These are phyloP conservation scores for Pinus albicaulis DNA, from an alignment of 75 land plant genomes.

Conservation along the genomic window DNA sequence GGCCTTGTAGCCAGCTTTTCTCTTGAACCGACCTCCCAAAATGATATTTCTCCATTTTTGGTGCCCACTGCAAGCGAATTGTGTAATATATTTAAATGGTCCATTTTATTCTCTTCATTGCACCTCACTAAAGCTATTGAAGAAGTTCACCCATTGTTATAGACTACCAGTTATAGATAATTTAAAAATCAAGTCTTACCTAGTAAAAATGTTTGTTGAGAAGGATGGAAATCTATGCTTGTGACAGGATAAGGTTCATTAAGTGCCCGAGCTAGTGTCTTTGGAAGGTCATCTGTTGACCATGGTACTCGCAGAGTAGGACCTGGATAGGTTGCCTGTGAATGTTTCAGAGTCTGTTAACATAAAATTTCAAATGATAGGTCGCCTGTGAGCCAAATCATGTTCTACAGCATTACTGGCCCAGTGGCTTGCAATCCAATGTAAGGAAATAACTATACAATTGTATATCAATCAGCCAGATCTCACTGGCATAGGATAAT, in stretches of 20 bases:
- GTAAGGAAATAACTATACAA: not conserved
- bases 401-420: not conserved
- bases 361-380: no score
- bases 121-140: conserved; percentile 4
- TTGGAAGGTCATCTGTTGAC: conserved; percentile 74
- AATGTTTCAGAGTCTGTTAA: no score
- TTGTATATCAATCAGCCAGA: no score
- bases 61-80: conserved; percentile 63
- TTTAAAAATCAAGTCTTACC: conserved; percentile 30
- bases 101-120: not conserved
- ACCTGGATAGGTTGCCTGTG: conserved; percentile 54
- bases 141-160: not conserved
- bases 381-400: no score
- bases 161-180: not conserved
- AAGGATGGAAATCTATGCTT: conserved; percentile 98
- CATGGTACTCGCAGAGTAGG: conserved; percentile 8
- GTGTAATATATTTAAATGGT: not conserved
- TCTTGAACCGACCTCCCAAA: conserved; percentile 73
- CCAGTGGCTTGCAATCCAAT: not conserved
- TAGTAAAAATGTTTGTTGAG: conserved; percentile 72
- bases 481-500: no score
- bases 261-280: conserved; percentile 48
- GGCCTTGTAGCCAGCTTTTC: conserved; percentile 71
- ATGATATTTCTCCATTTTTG: conserved; percentile 71
- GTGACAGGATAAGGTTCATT: conserved; percentile 77